Evolutionary conservation across 169 alveolate genomes (phyloP), one percentile per base, ranked within the genome.

Genomic region (Hammondia hammondi): DNA sequence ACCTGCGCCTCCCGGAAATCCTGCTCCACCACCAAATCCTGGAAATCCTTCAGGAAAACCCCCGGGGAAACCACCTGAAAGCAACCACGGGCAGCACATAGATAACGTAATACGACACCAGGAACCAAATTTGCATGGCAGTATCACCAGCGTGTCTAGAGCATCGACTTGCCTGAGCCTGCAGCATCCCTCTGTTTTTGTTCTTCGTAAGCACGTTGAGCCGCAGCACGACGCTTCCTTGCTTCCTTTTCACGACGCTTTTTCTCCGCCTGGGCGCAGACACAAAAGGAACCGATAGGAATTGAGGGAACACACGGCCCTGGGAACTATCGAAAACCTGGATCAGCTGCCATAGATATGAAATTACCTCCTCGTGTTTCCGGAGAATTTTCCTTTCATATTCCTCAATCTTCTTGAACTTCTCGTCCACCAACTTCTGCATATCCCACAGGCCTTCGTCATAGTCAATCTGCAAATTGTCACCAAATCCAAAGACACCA

Each of bases 371-470:
- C 73, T 95, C 96, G 48, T 46, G 52, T 88, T 56, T 91, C 29
- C 96, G 90, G 56, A 91, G 71, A 32, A 35, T 71, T 70, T 88
- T 88, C 73, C 97, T 81, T 56, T 96, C 96, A 73, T 95, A 94
- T 45, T 96, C 98, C 77, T 96, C 96, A 73, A 96, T 96, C 81
- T 94, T 96, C 92, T 94, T 95, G 95, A 92, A 96, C 94, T 95
- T 96, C 94, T 96, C 96, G 70, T 96, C 97, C 29, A 96, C 96
- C 52, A 96, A 91, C 85, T 96, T 96, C 87, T 96, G 98, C 96
- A 96, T 93, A 14, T 96, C 98, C 98, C 98, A 96, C 24, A 96
- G 77, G 32, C 85, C 95, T 37, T 96, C 98, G 92, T 96, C 98
- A 93, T 95, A 96, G 91, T 96, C 98, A 45, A 96, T 91, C 96